A percentile compares a stretch with the other conserved stretches of the same genome.
These are phyloP conservation scores for Brassica balearica DNA, from an alignment of 441 rosid species.

Conservation along the genomic window DNA sequence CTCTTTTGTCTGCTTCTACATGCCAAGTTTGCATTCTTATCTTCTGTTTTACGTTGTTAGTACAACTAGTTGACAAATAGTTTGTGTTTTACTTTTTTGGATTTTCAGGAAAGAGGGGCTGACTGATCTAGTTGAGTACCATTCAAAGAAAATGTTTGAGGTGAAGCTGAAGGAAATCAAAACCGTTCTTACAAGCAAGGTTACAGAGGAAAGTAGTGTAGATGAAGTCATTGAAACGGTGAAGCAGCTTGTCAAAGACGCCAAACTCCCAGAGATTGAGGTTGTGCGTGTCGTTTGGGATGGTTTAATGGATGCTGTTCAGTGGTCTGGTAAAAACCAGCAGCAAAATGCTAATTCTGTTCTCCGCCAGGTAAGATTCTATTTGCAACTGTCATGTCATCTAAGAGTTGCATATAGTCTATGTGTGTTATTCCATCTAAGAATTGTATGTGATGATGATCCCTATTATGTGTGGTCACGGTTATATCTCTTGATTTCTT, in stretches of 20 bases:
- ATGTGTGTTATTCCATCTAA: too few species aligned
- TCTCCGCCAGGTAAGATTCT: constrained; percentile 71
- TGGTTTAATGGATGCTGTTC: constrained; percentile 98
- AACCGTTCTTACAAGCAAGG: constrained; percentile 78
- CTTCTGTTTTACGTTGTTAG: neutral
- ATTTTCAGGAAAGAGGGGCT: constrained; percentile 86
- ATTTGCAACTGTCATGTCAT: too few species aligned
- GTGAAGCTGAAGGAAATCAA: constrained; percentile 90
- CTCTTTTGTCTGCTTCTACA: neutral
- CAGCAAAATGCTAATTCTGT: constrained; percentile 97
- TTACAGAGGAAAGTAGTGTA: constrained; percentile 78
- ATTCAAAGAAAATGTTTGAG: constrained; percentile 93
- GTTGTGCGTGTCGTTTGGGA: constrained; percentile 93
- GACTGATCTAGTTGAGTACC: constrained; percentile 85
- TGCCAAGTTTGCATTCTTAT: constrained; percentile 8
- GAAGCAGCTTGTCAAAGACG: constrained; percentile 85
- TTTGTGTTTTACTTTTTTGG: constrained; percentile 24
- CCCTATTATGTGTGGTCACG: too few species aligned
- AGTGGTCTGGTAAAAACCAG: constrained; percentile 99
- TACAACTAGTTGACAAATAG: neutral
- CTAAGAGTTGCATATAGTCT: too few species aligned
- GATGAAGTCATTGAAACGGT: constrained; percentile 88
- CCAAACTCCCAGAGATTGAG: constrained; percentile 84
- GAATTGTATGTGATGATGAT: too few species aligned
- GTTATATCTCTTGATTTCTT: too few species aligned